Evolutionary conservation across 148 eudicot genomes (phyloP), one percentile per base, ranked within the genome.

Genomic region (Pouteria glomerata): DNA sequence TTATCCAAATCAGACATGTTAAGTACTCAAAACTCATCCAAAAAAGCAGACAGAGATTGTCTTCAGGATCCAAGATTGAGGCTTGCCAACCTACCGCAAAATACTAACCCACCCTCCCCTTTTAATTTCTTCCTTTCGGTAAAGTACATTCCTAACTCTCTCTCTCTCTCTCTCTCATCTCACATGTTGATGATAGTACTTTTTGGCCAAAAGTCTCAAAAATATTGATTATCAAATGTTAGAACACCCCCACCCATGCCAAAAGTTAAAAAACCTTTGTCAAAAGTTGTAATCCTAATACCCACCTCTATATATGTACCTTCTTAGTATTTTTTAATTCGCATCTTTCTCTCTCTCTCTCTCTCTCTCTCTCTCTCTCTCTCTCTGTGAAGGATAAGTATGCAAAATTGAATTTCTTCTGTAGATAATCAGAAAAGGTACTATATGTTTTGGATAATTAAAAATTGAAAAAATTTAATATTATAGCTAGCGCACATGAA

Each of bases 1-100:
- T 73, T 52, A 73, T 66, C 63, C 52, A 66, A 65, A 66, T 74
- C 63, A 74, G 8, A 57, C 53, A 29, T 31, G 21, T 73, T 57
- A 3, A 23, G 18, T 58, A 70, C 4, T 45, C n/a, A n/a, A 15
- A 44, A 58, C 35, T 26, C 62, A 68, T 33, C 56, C 14, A 70
- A 66, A 66, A 66, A 24, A 69, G 63, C 44, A 56, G 45, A 55
- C 50, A 66, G 35, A 29, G 21, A n/a, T n/a, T n/a, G 35, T 45
- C 3, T 56, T 37, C 11, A 42, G 16, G 65, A 70, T 69, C 73
- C 63, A 69, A 69, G 63, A 69, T 55, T 37, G 16, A 37, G 55
- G 65, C 42, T 70, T 70, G 63, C 73, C 73, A 57, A 70, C 55
- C 63, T 58, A 23, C 4, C 63, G 57, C 34, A 24, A 31, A 44